Evolutionary conservation across 768 basidiomycete species (phyloP).

Genomic region (Lentinula sp.): DNA sequence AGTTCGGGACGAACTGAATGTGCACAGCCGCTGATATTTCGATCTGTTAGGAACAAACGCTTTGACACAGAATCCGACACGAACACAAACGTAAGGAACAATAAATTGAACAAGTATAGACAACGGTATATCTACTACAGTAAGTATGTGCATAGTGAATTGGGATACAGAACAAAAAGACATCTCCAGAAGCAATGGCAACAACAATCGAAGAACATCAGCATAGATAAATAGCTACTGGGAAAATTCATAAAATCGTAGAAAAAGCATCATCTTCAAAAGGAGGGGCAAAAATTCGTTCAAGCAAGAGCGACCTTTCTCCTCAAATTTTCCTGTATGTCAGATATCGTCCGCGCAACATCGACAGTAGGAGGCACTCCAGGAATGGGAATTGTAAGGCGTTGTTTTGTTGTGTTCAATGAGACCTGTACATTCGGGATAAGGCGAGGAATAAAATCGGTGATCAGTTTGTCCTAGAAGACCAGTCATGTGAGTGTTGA

Average conservation of each 20-base stretch:
- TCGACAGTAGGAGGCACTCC: constrained; percentile 64
- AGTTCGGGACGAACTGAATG: neutral
- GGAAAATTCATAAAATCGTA: neutral
- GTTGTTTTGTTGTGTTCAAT: constrained; percentile 75
- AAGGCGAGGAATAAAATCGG: constrained; percentile 77
- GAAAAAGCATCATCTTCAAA: neutral
- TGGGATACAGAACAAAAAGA: neutral
- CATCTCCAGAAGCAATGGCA: neutral
- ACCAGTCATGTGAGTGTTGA: constrained; percentile 6
- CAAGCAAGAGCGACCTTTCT: constrained; percentile 28
- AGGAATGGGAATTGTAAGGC: constrained; percentile 64
- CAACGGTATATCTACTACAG: neutral
- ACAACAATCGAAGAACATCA: neutral
- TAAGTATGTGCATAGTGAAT: neutral
- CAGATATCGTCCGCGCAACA: constrained; percentile 61
- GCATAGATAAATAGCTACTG: neutral
- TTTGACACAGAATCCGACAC: neutral
- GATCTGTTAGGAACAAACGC: neutral
- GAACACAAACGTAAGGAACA: neutral
- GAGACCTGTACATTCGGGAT: constrained; percentile 74
- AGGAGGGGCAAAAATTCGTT: constrained; percentile 8
- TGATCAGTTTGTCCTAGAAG: constrained; percentile 68
- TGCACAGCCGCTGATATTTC: neutral
- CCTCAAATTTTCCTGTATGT: constrained; percentile 69
- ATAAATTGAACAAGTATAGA: neutral